phyloP scores from a whole-genome alignment of 192 early-diverging fungal genomes.

The Tieghemiomyces parasiticus region DNA sequence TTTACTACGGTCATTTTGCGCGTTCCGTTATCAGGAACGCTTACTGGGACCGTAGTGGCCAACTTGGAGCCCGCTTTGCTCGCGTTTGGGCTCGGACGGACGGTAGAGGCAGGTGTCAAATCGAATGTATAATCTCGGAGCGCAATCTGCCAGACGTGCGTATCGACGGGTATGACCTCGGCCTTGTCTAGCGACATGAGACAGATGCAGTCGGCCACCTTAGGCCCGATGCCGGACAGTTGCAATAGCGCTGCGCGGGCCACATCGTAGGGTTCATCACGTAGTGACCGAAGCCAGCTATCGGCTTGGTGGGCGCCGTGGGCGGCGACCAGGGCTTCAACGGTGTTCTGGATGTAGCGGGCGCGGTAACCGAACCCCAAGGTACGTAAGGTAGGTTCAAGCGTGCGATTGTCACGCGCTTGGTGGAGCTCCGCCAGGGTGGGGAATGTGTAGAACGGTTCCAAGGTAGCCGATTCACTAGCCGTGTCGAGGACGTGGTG shows the following conservation, averaged over 20 bases:
- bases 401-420: slow-evolving; percentile 22
- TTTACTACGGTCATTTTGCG: slow-evolving; percentile 8
- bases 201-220: slow-evolving; percentile 93
- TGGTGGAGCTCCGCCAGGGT: slow-evolving; percentile 30
- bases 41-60: too few relatives aligned
- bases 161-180: slow-evolving; percentile 75
- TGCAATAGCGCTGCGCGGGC: slow-evolving; percentile 45
- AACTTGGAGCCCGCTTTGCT: too few relatives aligned
- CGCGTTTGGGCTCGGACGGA: too few relatives aligned
- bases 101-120: slow-evolving; percentile 4
- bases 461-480: slow-evolving; percentile 16
- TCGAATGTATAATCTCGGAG: slow-evolving; percentile 54
- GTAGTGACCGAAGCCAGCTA: slow-evolving; percentile 45
- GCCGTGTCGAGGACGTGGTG: slow-evolving; percentile 20
- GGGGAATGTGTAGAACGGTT: slow-evolving; percentile 69
- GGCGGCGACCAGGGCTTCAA: slow-evolving; percentile 28
- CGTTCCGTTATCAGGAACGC: too few relatives aligned
- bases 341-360: slow-evolving; percentile 72
- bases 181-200: slow-evolving; percentile 83
- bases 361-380: slow-evolving; percentile 94
- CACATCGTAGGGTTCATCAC: slow-evolving; percentile 35
- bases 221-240: slow-evolving; percentile 79
- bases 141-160: slow-evolving; percentile 95
- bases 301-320: slow-evolving; percentile 31
- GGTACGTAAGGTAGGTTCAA: slow-evolving; percentile 47